Percentiles rank a stretch among this genome's conserved stretches.
phyloP scores from a whole-genome alignment of 148 eudicot genomes.

The Polygonum aviculare region DNA sequence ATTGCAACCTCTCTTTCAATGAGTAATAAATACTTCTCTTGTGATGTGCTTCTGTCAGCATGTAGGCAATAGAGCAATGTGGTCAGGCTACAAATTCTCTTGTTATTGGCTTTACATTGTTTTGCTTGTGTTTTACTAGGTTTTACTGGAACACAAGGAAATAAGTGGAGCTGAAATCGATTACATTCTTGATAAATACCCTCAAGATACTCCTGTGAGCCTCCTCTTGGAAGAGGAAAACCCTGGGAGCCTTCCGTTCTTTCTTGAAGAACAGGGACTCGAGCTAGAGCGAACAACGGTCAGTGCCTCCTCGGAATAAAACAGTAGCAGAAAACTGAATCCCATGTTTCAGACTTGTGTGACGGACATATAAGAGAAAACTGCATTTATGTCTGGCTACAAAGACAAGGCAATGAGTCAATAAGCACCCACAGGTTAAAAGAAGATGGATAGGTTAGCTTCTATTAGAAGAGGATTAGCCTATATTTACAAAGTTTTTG shows the following conservation, averaged over 20 bases:
- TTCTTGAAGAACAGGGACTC: slow-evolving; percentile 20
- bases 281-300: slow-evolving; percentile 37
- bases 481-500: too few species aligned
- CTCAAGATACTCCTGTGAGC: slow-evolving; percentile 56
- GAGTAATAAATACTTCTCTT: neutral
- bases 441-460: too few species aligned
- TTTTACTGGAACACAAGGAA: slow-evolving; percentile 59
- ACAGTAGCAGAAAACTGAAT: neutral
- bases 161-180: slow-evolving; percentile 72
- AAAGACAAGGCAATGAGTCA: neutral
- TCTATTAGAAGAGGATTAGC: too few species aligned
- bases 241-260: slow-evolving; percentile 70
- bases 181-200: slow-evolving; percentile 57
- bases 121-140: slow-evolving; percentile 35
- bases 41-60: neutral
- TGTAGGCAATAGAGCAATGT: too few species aligned
- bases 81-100: neutral
- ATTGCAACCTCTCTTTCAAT: neutral
- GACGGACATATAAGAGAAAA: neutral
- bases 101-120: neutral
- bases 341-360: neutral
- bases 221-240: slow-evolving; percentile 59
- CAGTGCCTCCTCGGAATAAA: slow-evolving; percentile 27
- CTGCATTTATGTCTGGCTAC: neutral
- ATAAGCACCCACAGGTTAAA: too few species aligned